These are phyloP conservation scores for Sarocladium brachiariae DNA, from an alignment of 2,329 filamentous ascomycete genomes.

Conservation along the genomic window DNA sequence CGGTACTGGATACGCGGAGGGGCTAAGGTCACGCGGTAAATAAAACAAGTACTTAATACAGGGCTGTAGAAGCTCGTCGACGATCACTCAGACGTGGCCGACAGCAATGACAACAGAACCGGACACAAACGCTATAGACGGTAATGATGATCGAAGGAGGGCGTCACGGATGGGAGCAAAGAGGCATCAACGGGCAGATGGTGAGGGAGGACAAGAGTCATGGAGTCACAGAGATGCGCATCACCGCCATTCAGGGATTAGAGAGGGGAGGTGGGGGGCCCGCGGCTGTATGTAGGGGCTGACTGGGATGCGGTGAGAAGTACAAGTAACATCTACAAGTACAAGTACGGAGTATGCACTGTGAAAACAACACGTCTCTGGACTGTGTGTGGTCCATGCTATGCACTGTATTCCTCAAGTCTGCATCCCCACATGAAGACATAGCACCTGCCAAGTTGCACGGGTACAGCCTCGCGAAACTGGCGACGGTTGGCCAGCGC, in stretches of 20 bases:
- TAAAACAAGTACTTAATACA: neutral
- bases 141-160: neutral
- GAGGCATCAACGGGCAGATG: neutral
- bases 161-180: neutral
- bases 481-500: neutral
- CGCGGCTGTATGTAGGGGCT: neutral
- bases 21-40: neutral
- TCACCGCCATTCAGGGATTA: conserved; percentile 8
- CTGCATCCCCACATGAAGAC: neutral
- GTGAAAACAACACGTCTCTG: neutral
- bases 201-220: neutral
- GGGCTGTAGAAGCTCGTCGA: neutral
- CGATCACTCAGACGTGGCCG: neutral
- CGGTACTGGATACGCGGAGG: neutral
- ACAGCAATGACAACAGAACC: neutral
- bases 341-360: no score
- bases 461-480: neutral
- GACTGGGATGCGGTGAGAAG: neutral
- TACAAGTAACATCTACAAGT: no score
- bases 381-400: neutral
- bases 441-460: conserved; percentile 3
- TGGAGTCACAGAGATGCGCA: conserved; percentile 3
- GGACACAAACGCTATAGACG: neutral
- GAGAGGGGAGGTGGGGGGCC: neutral
- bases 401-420: neutral